Base-by-base conservation (phyloP, 2,329 filamentous ascomycete genomes). In the Xylogone sp. region DNA sequence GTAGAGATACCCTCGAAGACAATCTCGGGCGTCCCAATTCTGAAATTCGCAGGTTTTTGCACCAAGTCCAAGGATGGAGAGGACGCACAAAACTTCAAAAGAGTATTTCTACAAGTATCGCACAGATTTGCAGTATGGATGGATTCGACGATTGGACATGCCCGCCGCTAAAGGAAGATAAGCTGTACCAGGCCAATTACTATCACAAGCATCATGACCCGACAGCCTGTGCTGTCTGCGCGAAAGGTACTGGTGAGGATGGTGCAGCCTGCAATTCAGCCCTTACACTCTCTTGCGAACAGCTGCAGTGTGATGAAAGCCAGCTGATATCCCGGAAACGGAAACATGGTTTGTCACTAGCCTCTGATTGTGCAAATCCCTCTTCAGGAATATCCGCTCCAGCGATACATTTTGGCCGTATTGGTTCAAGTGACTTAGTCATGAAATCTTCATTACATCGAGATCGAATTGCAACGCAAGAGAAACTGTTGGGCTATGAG, bases 371-470 rank as follows among this genome's bases (percentile, higher is more conserved):
- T n/a, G n/a, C n/a, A n/a, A n/a, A n/a, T n/a, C n/a, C n/a, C 27
- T 5, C n/a, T 6, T n/a, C 5, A 4, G 8, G 39, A 45, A 19
- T 31, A 31, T 31, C 13, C 27, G 8, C 8, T 39, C 58, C 55
- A 18, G 46, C 49, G 44, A 51, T 62, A 48, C 65, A 70, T 43
- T 65, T 68, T 49, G 69, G 70, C 18, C 51, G 42, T 0, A 64
- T 73, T 19, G 69, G 62, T 16, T 68, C 64, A n/a, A 65, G 60
- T 9, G 48, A 48, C 44, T 42, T 43, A 46, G 52, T 58, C 8
- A 55, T 58, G 50, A 55, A 56, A 21, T 29, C 45, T 34, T 48
- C 39, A 1, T 10, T 49, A 18, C 43, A 50, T 13, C 49, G 55
- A n/a, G 56, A 59, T 45, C 18, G 39, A 12, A 42, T 57, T n/a